Evolutionary conservation across 345 rosid genomes (phyloP).

Genomic region (Camelina laxa): DNA sequence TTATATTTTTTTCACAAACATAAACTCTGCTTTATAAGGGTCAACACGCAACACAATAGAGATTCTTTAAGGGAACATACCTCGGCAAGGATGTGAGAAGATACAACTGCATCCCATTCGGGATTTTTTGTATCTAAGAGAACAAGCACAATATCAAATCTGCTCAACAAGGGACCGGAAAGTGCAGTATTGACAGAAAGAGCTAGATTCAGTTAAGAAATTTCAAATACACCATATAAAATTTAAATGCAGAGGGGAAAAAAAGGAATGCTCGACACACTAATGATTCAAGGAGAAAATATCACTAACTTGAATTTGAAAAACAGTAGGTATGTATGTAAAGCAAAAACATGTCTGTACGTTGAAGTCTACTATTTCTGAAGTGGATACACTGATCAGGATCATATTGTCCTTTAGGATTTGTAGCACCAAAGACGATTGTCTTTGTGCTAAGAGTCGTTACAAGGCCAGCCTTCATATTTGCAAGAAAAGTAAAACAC

Average conservation of each 20-base stretch:
- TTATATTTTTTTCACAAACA: not conserved
- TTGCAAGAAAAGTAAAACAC: not conserved
- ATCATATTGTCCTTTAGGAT: slow-evolving; percentile 98
- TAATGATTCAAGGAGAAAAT: slow-evolving; percentile 2
- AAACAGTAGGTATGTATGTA: slow-evolving; percentile 11
- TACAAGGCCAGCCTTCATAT: slow-evolving; percentile 91
- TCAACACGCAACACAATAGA: not conserved
- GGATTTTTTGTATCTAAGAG: slow-evolving; percentile 97
- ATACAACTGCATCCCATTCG: slow-evolving; percentile 97
- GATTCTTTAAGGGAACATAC: slow-evolving; percentile 43
- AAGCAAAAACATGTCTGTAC: not conserved
- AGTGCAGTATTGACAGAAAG: slow-evolving; percentile 94
- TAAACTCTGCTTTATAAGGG: not conserved
- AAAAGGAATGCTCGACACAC: not conserved
- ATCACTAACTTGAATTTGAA: not conserved
- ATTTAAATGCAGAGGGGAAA: not conserved
- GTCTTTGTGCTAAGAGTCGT: slow-evolving; percentile 91
- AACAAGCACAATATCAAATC: slow-evolving; percentile 93
- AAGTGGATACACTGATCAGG: slow-evolving; percentile 84
- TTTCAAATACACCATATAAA: not conserved
- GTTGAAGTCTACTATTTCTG: slow-evolving; percentile 10
- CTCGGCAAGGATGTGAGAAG: slow-evolving; percentile 95
- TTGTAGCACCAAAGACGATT: slow-evolving; percentile 93
- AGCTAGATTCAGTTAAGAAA: slow-evolving; percentile 74
- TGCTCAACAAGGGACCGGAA: slow-evolving; percentile 92